Evolutionary conservation across 2,329 filamentous ascomycete species (phyloP).

Genomic region (Escovopsis sp.): DNA sequence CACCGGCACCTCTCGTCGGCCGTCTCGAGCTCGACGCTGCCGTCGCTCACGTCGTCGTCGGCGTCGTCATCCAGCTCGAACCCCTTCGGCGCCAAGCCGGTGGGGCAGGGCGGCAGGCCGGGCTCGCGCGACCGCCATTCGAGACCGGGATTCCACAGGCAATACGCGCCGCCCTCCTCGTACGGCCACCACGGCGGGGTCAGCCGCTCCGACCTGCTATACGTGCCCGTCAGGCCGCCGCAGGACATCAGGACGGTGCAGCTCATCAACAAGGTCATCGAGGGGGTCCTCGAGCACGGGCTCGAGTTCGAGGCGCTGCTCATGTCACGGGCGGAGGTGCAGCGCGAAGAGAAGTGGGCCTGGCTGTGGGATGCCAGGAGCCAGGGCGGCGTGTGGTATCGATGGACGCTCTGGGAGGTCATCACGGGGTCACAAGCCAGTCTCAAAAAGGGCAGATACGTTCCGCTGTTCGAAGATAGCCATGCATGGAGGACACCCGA

Average conservation of each 20-base stretch:
- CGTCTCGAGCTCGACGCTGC: slow-evolving; percentile 28
- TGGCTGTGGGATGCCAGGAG: slow-evolving; percentile 85
- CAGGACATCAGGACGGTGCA: slow-evolving; percentile 64
- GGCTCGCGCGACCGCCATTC: slow-evolving; percentile 22
- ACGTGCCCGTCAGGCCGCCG: slow-evolving; percentile 62
- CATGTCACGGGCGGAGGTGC: slow-evolving; percentile 74
- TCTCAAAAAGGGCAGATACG: slow-evolving; percentile 34
- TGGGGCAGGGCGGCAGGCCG: slow-evolving; percentile 27
- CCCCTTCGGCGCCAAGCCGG: slow-evolving; percentile 64
- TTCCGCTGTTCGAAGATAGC: slow-evolving; percentile 60
- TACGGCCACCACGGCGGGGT: slow-evolving; percentile 36
- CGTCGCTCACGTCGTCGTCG: slow-evolving; percentile 24
- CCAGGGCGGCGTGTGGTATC: slow-evolving; percentile 73
- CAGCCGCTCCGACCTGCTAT: slow-evolving; percentile 34
- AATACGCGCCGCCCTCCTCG: slow-evolving; percentile 64
- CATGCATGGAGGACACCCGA: slow-evolving; percentile 67
- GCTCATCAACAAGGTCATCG: slow-evolving; percentile 78
- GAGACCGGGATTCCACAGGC: slow-evolving; percentile 35
- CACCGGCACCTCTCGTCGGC: slow-evolving; percentile 74
- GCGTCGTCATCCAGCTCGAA: slow-evolving; percentile 36
- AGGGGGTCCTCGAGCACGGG: slow-evolving; percentile 63
- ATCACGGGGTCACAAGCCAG: slow-evolving; percentile 46
- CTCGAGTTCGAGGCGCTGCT: slow-evolving; percentile 82
- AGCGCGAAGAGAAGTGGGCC: slow-evolving; percentile 77
- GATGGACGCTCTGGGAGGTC: slow-evolving; percentile 81